Evolutionary conservation across 2,329 filamentous ascomycete species (phyloP).

Genomic region (Pseudopyricularia javanii): DNA sequence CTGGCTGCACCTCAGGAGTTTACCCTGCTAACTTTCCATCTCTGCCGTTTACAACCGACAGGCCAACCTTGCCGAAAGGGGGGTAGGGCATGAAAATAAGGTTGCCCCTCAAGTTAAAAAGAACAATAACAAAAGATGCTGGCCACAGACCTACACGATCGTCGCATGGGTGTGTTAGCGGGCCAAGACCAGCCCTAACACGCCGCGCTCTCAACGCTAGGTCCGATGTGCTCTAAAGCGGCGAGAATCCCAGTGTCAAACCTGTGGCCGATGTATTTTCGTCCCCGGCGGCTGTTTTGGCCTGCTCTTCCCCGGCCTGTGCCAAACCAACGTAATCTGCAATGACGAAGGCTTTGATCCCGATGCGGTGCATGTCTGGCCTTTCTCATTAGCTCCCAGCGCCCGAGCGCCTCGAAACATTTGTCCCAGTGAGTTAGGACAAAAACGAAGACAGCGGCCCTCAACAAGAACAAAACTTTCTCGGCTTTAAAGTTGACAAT

Average conservation of each 20-base stretch:
- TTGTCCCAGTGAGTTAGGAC: neutral
- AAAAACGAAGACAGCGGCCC: neutral
- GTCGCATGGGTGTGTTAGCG: neutral
- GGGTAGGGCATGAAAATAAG: neutral
- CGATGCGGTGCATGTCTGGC: neutral
- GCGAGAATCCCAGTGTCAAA: neutral
- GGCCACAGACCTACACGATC: neutral
- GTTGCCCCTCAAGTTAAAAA: neutral
- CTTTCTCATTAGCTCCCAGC: neutral
- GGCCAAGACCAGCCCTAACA: neutral
- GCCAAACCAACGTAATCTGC: neutral
- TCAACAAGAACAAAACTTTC: neutral
- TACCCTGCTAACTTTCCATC: too few relatives aligned
- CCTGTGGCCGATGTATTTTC: neutral
- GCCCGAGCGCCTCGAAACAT: neutral
- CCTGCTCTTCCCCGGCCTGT: neutral
- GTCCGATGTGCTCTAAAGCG: neutral
- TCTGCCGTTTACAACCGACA: too few relatives aligned
- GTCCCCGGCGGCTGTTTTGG: neutral
- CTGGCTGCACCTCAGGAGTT: too few relatives aligned
- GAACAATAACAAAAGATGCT: neutral
- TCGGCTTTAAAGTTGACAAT: neutral
- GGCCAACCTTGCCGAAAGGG: too few relatives aligned
- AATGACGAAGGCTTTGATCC: neutral
- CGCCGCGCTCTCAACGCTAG: neutral